Percentiles rank a stretch among this genome's conserved stretches.
Conservation (phyloP, 371 early-diverging fungal species). For the Mortierella sp. region DNA sequence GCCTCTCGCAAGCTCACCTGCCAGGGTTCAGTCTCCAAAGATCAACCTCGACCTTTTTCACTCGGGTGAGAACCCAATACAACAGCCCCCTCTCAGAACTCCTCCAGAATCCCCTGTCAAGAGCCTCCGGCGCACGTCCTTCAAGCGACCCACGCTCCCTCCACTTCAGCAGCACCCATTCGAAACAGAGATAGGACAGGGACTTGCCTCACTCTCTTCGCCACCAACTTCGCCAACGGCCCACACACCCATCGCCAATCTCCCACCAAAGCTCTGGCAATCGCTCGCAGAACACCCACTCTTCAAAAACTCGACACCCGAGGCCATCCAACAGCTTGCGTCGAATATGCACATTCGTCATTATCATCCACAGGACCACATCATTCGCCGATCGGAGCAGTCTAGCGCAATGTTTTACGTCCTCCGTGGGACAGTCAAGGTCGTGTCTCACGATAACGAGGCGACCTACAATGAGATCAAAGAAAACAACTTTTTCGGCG, state of each 20-base stretch:
- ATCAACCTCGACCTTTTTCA: slow-evolving; percentile 25
- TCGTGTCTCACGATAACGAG: slow-evolving; percentile 83
- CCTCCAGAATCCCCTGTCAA: slow-evolving; percentile 50
- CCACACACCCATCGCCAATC: slow-evolving; percentile 11
- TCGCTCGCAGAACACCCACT: slow-evolving; percentile 50
- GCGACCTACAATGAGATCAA: slow-evolving; percentile 79
- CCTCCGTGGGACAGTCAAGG: slow-evolving; percentile 83
- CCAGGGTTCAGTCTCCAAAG: slow-evolving; percentile 40
- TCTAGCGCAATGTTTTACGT: slow-evolving; percentile 91
- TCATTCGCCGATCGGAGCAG: slow-evolving; percentile 64
- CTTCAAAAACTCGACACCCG: slow-evolving; percentile 38
- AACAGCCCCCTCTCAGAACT: slow-evolving; percentile 25
- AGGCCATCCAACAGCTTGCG: slow-evolving; percentile 41
- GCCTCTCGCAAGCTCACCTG: slow-evolving; percentile 12
- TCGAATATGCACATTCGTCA: slow-evolving; percentile 58
- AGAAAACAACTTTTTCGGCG: slow-evolving; percentile 82
- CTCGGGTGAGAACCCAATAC: slow-evolving; percentile 1
- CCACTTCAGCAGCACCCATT: slow-evolving; percentile 3
- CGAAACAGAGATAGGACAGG: background rate
- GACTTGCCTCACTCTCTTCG: slow-evolving; percentile 23
- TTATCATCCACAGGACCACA: slow-evolving; percentile 56
- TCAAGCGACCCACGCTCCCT: slow-evolving; percentile 19
- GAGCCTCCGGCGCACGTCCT: slow-evolving; percentile 29
- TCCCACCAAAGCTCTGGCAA: slow-evolving; percentile 48
- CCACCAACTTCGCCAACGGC: slow-evolving; percentile 34